Evolutionary conservation across 257 asterid species (phyloP).

Genomic region (Pogostemon cablin): DNA sequence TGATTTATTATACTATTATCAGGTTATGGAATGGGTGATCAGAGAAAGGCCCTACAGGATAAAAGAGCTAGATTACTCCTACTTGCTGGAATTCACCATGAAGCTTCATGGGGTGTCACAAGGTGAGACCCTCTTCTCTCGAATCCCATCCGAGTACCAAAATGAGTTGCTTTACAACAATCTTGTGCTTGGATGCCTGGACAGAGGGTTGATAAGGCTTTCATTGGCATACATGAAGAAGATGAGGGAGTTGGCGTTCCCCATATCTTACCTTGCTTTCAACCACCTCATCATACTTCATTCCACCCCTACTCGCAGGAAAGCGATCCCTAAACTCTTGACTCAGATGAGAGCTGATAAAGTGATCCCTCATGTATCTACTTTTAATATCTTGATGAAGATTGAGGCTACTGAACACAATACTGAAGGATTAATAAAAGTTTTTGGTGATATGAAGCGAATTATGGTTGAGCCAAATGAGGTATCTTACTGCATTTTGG

Average conservation of each 20-base stretch:
- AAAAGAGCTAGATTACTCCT: slow-evolving; percentile 78
- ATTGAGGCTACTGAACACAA: slow-evolving; percentile 80
- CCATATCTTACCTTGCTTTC: slow-evolving; percentile 76
- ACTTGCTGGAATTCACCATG: slow-evolving; percentile 77
- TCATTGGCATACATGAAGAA: slow-evolving; percentile 80
- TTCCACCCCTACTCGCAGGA: slow-evolving; percentile 67
- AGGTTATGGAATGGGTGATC: slow-evolving; percentile 98
- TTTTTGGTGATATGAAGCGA: slow-evolving; percentile 66
- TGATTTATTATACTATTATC: slow-evolving; percentile 18
- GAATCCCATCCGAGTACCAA: slow-evolving; percentile 72
- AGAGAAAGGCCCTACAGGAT: slow-evolving; percentile 91
- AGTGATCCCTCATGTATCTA: slow-evolving; percentile 72
- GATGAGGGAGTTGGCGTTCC: slow-evolving; percentile 80
- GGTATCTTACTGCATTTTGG: slow-evolving; percentile 77
- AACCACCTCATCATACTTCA: slow-evolving; percentile 86
- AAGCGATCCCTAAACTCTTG: slow-evolving; percentile 61
- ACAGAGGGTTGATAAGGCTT: slow-evolving; percentile 70
- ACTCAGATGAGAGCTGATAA: slow-evolving; percentile 88
- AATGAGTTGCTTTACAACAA: slow-evolving; percentile 75
- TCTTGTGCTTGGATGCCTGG: slow-evolving; percentile 88
- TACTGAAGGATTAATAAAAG: slow-evolving; percentile 63
- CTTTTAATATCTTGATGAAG: slow-evolving; percentile 75
- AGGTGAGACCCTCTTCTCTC: slow-evolving; percentile 72
- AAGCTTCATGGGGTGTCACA: slow-evolving; percentile 80
- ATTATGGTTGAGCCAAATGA: slow-evolving; percentile 68